Base-by-base conservation (phyloP, 1,284 basidiomycete genomes). In the Schizopora paradoxa region DNA sequence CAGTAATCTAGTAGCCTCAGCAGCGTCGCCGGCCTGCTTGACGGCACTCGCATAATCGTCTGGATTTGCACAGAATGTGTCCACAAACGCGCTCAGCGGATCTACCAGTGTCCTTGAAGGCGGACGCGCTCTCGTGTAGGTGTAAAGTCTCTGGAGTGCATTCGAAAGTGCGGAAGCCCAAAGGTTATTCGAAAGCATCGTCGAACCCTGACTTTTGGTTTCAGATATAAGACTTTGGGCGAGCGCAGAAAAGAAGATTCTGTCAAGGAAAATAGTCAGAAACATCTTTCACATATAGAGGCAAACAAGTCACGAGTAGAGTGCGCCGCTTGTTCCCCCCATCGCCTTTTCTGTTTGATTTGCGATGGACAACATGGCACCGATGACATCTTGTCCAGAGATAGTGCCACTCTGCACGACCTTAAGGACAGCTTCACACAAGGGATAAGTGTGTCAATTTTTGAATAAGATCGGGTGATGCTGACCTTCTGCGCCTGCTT, bases 101-200 rank as follows among this genome's bases (percentile, higher is more conserved):
- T 97, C 93, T 34, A 97, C 76, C 25, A 97, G 79, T 2, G 92
- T 96, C 55, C 93, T 80, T 7, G 88, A 91, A 4, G 93, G 93
- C 1, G 85, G 85, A 18, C 93, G 80, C 4, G 93, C 93, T 35
- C 81, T 78, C 1, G 92, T 95, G 69, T 94, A 96, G 19, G 80
- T 82, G 68, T 89, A 92, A 21, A 97, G 67, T 47, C 80, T 82
- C 18, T 64, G 64, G 35, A 91, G 74, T 4, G 93, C 89, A 8
- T 67, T 68, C 16, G 64, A 61, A 43, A 84, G 72, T 11, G 82
- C 82, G 28, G 58, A 52, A 16, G 74, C 67, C 91, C 91, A 95
- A 2, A 77, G 66, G 23, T 73, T 67, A 0, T 69, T 60, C 0
- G 77, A 77, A n/a, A n/a, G n/a, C 32, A 68, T 62, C 11, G 56